Base-by-base conservation (phyloP, 2,329 filamentous ascomycete species). In the Colletotrichum destructivum region DNA sequence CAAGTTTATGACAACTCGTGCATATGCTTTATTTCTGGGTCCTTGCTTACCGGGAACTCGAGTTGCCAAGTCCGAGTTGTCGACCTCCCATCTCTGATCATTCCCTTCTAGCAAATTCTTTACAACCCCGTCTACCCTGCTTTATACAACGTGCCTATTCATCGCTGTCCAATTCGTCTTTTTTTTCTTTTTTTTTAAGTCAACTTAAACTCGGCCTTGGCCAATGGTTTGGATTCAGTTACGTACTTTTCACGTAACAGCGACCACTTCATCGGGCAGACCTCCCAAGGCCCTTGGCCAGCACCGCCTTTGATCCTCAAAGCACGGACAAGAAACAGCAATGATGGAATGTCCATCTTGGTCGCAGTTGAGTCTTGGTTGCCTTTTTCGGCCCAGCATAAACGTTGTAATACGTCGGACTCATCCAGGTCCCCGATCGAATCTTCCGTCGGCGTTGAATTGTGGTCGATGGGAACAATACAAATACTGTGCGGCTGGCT, bases 291-390 rank as follows among this genome's bases (percentile, higher is more conserved):
- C 31, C 8, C 26, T 38, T 40, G 35, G 38, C 38, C 23, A 26
- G 40, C 16, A 60, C n/a, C n/a, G 31, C 54, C 21, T 21, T 26
- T 40, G 18, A 26, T 5, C 31, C 21, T 40, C 16, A 21, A 18
- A 13, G 31, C 13, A 42, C 23, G 26, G 18, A 69, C 9, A 21
- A 21, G 42, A 13, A 46, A 59, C 13, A 42, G 6, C 23, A 35
- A 40, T n/a, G 18, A 59, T 56, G 66, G 4, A 13, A 31, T 23
- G 18, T 51, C 18, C 18, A 35, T 3, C 15, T 31, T 42, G 26
- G 35, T 26, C 7, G 52, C 52, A 56, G 44, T 59, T 57, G 66
- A 59, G 66, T 69, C 66, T 69, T 69, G 66, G 61, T 69, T 64
- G 44, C 60, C 66, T 1, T 64, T 64, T 64, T 16, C 15, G 61